These are phyloP conservation scores for Cryptosporidium muris DNA, from an alignment of 169 alveolate genomes.

Conservation along the genomic window DNA sequence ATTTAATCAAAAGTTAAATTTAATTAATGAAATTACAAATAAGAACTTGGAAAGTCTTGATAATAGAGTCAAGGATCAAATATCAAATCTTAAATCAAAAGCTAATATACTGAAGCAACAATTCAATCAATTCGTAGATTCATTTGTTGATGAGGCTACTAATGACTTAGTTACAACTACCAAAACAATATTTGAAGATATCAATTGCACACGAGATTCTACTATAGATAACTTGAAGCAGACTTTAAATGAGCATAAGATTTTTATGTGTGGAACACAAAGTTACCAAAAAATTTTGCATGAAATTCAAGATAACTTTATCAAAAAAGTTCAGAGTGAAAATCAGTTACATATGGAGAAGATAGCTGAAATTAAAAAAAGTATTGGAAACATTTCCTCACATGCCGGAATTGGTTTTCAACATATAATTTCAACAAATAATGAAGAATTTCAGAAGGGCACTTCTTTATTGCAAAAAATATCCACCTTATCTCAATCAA, in stretches of 20 bases:
- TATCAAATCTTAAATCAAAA: conserved; percentile 10
- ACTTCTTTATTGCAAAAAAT: conserved; percentile 5
- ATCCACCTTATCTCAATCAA: conserved; percentile 1
- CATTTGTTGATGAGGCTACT: conserved; percentile 31
- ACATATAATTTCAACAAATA: neutral
- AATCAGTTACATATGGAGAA: neutral
- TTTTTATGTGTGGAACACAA: conserved; percentile 12
- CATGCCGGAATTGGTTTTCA: conserved; percentile 1
- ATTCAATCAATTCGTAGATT: conserved; percentile 27
- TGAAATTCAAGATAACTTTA: neutral
- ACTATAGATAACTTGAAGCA: conserved; percentile 4
- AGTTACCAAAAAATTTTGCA: conserved; percentile 3
- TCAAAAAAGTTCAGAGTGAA: neutral
- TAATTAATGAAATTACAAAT: conserved; percentile 7
- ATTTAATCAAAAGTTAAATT: neutral
- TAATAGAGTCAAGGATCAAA: neutral
- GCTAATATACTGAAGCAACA: conserved; percentile 21
- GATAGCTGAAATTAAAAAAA: conserved; percentile 1
- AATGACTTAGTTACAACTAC: conserved; percentile 4
- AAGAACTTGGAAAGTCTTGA: conserved; percentile 22
- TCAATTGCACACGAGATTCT: conserved; percentile 19
- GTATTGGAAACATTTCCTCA: neutral
- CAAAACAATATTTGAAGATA: conserved; percentile 10
- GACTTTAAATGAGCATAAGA: conserved; percentile 7
- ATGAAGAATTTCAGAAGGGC: neutral